phyloP scores from a whole-genome alignment of 2,329 filamentous ascomycete genomes.

The Ophiocordyceps robertsii region DNA sequence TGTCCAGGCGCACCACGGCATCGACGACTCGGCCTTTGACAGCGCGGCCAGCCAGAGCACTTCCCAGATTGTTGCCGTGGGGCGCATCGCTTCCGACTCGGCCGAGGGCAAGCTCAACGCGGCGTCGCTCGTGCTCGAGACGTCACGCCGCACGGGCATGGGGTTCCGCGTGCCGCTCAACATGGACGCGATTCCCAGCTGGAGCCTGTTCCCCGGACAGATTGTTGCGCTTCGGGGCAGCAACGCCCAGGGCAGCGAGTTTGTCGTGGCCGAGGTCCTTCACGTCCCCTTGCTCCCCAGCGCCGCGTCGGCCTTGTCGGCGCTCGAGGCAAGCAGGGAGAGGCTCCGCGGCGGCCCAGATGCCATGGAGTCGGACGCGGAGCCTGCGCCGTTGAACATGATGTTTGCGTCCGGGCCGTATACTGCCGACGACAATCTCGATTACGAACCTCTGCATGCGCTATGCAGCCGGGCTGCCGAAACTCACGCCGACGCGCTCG shows the following conservation, averaged over 20 bases:
- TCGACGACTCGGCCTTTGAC: conserved; percentile 73
- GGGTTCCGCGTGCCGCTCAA: conserved; percentile 72
- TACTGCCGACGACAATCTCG: conserved; percentile 81
- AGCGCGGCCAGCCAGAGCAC: conserved; percentile 78
- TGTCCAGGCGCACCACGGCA: conserved; percentile 57
- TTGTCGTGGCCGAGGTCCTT: conserved; percentile 66
- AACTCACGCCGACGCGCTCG: conserved; percentile 60
- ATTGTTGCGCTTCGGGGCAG: conserved; percentile 78
- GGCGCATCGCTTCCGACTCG: conserved; percentile 80
- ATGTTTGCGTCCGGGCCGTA: conserved; percentile 78
- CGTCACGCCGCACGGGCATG: conserved; percentile 69
- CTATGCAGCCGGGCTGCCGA: conserved; percentile 68
- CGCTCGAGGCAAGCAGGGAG: conserved; percentile 55
- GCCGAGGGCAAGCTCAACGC: conserved; percentile 76
- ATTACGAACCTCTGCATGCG: conserved; percentile 74
- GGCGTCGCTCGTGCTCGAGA: conserved; percentile 78
- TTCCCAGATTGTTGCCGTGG: conserved; percentile 77
- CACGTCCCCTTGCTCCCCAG: conserved; percentile 60
- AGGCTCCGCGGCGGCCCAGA: conserved; percentile 53
- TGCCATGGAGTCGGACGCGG: conserved; percentile 38
- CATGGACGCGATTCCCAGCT: conserved; percentile 51
- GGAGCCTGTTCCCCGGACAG: conserved; percentile 88
- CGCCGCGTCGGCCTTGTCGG: conserved; percentile 54
- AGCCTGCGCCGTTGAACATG: conserved; percentile 56
- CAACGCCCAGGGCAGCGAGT: conserved; percentile 76